Conservation (phyloP, 2,329 filamentous ascomycete species). For the Dactylella cylindrospora region DNA sequence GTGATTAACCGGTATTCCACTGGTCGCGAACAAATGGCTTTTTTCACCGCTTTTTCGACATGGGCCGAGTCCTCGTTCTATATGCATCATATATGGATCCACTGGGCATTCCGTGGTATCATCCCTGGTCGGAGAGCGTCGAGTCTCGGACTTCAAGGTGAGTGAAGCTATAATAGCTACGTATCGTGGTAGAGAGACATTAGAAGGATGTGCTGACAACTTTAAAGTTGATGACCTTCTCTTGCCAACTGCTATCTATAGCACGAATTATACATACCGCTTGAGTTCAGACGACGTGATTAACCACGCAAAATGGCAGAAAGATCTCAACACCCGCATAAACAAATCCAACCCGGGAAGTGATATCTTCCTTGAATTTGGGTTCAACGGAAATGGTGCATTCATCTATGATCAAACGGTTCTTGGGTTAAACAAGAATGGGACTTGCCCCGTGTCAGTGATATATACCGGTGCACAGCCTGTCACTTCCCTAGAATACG, state of each 20-base stretch:
- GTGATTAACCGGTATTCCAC: constrained; percentile 62
- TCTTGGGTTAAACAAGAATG: constrained; percentile 20
- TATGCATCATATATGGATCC: constrained; percentile 42
- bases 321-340: constrained; percentile 16
- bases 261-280: constrained; percentile 46
- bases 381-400: constrained; percentile 34
- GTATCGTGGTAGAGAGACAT: not conserved
- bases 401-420: constrained; percentile 38
- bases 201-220: constrained; percentile 46
- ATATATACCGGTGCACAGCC: constrained; percentile 44
- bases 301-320: constrained; percentile 32
- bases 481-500: constrained; percentile 54
- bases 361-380: constrained; percentile 31
- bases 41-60: constrained; percentile 61
- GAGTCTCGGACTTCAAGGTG: constrained; percentile 15
- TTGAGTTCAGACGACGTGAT: constrained; percentile 11
- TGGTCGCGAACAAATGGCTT: constrained; percentile 64
- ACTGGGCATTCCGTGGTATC: constrained; percentile 36
- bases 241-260: constrained; percentile 47
- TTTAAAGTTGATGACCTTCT: constrained; percentile 48
- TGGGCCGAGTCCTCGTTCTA: constrained; percentile 53
- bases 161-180: not conserved
- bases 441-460: constrained; percentile 22
- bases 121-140: constrained; percentile 52
- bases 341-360: constrained; percentile 17